Conservation (phyloP, 2,329 filamentous ascomycete genomes). For the Fusarium sp. region DNA sequence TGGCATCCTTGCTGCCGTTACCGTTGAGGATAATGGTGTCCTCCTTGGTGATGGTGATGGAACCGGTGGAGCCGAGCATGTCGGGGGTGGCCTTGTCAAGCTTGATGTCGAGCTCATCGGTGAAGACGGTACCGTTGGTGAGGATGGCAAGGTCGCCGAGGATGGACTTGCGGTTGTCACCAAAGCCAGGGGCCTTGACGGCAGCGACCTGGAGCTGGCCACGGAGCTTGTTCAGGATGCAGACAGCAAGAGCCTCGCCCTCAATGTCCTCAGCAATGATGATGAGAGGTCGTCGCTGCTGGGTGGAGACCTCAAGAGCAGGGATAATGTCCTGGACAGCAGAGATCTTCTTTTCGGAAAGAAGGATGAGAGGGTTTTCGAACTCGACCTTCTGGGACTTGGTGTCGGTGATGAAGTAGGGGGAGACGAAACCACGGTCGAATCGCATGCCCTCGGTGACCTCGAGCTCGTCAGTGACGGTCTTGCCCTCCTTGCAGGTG, state of each 20-base stretch:
- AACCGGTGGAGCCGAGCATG: constrained; percentile 95
- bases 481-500: constrained; percentile 99
- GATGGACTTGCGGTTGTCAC: constrained; percentile 99
- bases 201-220: constrained; percentile 98
- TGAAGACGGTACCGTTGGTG: constrained; percentile 98
- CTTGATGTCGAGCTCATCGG: constrained; percentile 98
- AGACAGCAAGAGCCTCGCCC: constrained; percentile 96
- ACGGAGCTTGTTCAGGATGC: constrained; percentile 99
- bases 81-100: constrained; percentile 97
- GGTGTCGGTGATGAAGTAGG: constrained; percentile 99
- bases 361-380: constrained; percentile 97
- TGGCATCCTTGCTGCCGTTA: constrained; percentile 92
- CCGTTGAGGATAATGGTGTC: constrained; percentile 99
- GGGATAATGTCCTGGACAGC: constrained; percentile 99
- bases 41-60: constrained; percentile 99
- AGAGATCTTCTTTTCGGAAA: constrained; percentile 99
- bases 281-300: constrained; percentile 92
- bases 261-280: constrained; percentile 99
- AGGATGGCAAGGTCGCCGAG: constrained; percentile 96
- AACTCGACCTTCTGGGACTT: constrained; percentile 99
- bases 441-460: constrained; percentile 99
- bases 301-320: constrained; percentile 95
- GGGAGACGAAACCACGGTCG: constrained; percentile 97
- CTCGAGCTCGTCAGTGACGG: constrained; percentile 96
- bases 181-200: constrained; percentile 98